Base-by-base conservation (phyloP, 108 stramenopile species). In the Cyclotella kingstonii region DNA sequence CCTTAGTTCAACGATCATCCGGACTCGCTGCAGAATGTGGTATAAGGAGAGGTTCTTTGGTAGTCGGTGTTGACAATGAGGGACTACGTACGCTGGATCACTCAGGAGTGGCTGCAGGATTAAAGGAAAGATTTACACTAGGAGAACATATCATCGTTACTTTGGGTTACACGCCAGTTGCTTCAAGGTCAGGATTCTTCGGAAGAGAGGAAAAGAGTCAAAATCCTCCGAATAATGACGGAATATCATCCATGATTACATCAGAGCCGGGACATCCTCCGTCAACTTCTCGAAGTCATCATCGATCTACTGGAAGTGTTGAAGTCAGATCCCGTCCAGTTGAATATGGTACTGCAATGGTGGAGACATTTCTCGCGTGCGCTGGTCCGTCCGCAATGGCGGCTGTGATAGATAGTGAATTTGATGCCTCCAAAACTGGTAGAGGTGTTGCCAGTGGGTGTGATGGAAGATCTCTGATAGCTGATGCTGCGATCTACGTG, bases 101-200 rank as follows among this genome's bases (percentile, higher is more conserved):
- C 68, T 46, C 35, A 3, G 55, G 66, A 10, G 56, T 68, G 0
- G 83, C 83, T 14, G n/a, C 39, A 17, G 3, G 18, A 8, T 23
- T 78, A 3, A 43, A 47, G 67, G 76, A 71, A 18, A 40, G 29
- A 39, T 76, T 71, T 47, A 27, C 18, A 0, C 29, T 51, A 10
- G 61, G 68, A n/a, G 48, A 59, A 43, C 50, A 69, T 27, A 77
- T 87, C 31, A 28, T 42, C n/a, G 44, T 85, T 26, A 64, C 47
- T 22, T 60, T 82, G 52, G 80, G 76, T 41, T 84, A 66, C 59
- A 73, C 90, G 22, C 87, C 90, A 9, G 66, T 85, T 4, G 63
- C 73, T 22, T 78, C 84, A 4, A 70, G 85, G 28, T 68, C 75
- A 21, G 77, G 83, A 19, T 71, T 70, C 66, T 69, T 47, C 30